Evolutionary conservation across 1,284 basidiomycete species (phyloP).

Genomic region (Austroboletus niveus): DNA sequence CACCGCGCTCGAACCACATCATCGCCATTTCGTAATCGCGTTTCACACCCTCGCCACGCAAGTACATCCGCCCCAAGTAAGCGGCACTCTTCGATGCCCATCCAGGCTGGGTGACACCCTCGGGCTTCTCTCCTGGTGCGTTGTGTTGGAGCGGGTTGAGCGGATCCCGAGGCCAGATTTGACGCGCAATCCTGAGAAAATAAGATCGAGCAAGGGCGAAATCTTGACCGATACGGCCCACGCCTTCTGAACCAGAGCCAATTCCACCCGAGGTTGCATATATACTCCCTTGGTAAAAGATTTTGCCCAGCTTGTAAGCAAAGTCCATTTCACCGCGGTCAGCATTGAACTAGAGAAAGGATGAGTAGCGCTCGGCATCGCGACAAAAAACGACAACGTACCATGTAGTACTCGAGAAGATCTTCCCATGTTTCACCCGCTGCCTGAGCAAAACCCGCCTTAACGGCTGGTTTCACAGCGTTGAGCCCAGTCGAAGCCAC

Average conservation of each 20-base stretch:
- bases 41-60: constrained; percentile 91
- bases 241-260: constrained; percentile 82
- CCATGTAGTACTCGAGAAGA: constrained; percentile 87
- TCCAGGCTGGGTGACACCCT: constrained; percentile 56
- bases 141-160: constrained; percentile 48
- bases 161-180: constrained; percentile 81
- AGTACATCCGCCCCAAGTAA: constrained; percentile 89
- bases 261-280: constrained; percentile 74
- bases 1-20: constrained; percentile 90
- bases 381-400: constrained; percentile 33
- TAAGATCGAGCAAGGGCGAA: constrained; percentile 76
- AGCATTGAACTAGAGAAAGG: constrained; percentile 75
- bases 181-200: constrained; percentile 78
- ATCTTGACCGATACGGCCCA: constrained; percentile 76
- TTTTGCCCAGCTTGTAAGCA: constrained; percentile 84
- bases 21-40: constrained; percentile 76
- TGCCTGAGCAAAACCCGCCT: constrained; percentile 76
- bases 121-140: constrained; percentile 42
- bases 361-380: constrained; percentile 4
- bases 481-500: constrained; percentile 84
- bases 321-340: constrained; percentile 85
- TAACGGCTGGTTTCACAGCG: constrained; percentile 71
- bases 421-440: constrained; percentile 92
- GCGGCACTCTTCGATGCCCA: constrained; percentile 79
- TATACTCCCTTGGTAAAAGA: constrained; percentile 93